phyloP scores from a whole-genome alignment of 768 basidiomycete genomes.

The Peribolospora kevripleyi region DNA sequence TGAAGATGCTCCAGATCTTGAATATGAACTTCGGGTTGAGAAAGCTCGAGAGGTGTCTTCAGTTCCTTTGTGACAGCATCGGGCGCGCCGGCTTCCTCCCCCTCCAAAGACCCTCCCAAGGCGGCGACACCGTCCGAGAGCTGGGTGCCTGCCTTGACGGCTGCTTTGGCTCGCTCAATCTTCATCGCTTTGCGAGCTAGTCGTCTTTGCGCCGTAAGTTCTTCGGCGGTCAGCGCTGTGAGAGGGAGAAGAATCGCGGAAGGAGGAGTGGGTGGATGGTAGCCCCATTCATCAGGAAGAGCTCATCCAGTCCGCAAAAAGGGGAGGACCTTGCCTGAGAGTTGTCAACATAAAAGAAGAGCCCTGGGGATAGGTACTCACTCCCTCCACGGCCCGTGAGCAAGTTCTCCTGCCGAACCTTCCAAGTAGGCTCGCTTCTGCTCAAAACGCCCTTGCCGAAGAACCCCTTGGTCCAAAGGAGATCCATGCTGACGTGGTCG shows the following conservation, averaged over 20 bases:
- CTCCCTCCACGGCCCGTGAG: conserved; percentile 33
- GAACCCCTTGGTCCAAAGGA: conserved; percentile 74
- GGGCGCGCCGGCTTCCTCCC: too few species aligned
- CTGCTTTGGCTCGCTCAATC: conserved; percentile 15
- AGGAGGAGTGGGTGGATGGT: not conserved
- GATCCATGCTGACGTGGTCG: conserved; percentile 34
- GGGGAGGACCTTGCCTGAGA: not conserved
- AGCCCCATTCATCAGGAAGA: not conserved
- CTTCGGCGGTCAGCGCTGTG: conserved; percentile 60
- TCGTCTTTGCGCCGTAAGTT: conserved; percentile 65
- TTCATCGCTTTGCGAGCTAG: conserved; percentile 82
- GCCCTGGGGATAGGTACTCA: conserved; percentile 21
- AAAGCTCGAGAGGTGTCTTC: too few species aligned
- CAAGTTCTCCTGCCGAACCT: conserved; percentile 47
- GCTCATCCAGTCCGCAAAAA: not conserved
- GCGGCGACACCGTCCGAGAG: too few species aligned
- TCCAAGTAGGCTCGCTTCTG: conserved; percentile 86
- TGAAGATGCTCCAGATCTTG: conserved; percentile 63
- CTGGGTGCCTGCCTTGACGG: too few species aligned
- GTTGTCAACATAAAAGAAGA: not conserved
- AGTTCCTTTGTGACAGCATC: too few species aligned
- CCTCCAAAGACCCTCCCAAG: too few species aligned
- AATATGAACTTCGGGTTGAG: too few species aligned
- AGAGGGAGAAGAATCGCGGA: not conserved
- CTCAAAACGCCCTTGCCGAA: conserved; percentile 93